Evolutionary conservation across 768 basidiomycete genomes (phyloP), one percentile per base, ranked within the genome.

Genomic region (Amanita phalloides): DNA sequence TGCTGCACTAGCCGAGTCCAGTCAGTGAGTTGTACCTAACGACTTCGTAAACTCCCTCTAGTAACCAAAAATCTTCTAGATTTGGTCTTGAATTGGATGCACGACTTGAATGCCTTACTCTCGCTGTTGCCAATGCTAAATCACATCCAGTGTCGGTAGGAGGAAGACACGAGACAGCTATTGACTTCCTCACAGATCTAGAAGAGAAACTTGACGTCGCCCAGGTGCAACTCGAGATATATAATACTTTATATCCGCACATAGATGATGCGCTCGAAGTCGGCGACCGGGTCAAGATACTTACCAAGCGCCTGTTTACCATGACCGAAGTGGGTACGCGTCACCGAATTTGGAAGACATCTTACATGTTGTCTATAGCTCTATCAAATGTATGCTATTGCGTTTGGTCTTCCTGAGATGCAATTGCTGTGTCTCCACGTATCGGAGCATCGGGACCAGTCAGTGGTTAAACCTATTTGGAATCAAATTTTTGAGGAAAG

Each of bases 181-280:
- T 97, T 46, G 85, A 90, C 46, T 96, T 98, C 72, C 76, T 95
- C n/a, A 90, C 86, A 0, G 86, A 90, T 58, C 73, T 96, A 17
- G 94, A 97, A 70, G 96, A 99, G 66, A 92, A 93, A 63, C 77
- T 97, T 10, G 96, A 99, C 41, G 96, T 99, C 23, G 90, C 93
- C 5, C 88, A 95, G 67, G 91, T 98, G 7, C 96, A 99, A 62
- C 70, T 94, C n/a, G 95, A 97, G 65, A 77, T 96, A 44, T 88
- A 82, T 60, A 78, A 87, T 56, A 69, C 72, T 9, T 72, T 91
- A 13, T 62, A 72, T 6, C 79, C 83, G 14, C 83, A 81, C 55
- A 67, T 78, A 26, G 70, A 75, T 54, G 79, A 85, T 54, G 76
- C 77, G 10, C 77, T 73, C 2, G 81, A 79, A 56, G 77, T 81